These are phyloP conservation scores for Septoria linicola DNA, from an alignment of 2,329 filamentous ascomycete species.

Conservation along the genomic window DNA sequence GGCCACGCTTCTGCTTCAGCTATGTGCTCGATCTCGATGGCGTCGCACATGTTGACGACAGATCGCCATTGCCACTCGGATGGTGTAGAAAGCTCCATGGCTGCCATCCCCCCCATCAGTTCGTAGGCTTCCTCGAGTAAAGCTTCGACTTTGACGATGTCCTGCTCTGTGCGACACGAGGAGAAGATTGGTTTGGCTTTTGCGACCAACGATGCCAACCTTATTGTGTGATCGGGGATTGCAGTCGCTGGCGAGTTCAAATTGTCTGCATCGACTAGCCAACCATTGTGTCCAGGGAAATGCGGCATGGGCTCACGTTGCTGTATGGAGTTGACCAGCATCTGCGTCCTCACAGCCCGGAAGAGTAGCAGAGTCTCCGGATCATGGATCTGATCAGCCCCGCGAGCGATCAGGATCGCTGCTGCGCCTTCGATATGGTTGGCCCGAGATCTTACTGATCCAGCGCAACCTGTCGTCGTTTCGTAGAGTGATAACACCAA, in stretches of 20 bases:
- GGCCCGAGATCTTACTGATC: conserved; percentile 16
- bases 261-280: conserved; percentile 7
- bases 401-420: conserved; percentile 13
- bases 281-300: conserved; percentile 10
- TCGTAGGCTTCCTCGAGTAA: conserved; percentile 11
- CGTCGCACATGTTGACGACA: conserved; percentile 1
- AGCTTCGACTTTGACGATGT: background rate
- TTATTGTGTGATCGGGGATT: conserved; percentile 4
- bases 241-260: conserved; percentile 1
- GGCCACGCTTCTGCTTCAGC: conserved; percentile 16
- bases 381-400: conserved; percentile 9
- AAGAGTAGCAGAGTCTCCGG: conserved; percentile 13
- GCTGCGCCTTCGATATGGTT: conserved; percentile 18
- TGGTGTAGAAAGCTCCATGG: conserved; percentile 11
- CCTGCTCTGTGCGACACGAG: background rate
- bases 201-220: conserved; percentile 5
- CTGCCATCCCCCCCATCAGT: background rate
- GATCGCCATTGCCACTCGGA: conserved; percentile 10
- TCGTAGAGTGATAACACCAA: conserved; percentile 18
- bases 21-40: conserved; percentile 3
- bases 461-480: conserved; percentile 7
- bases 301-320: conserved; percentile 10
- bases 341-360: conserved; percentile 15
- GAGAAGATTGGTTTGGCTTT: conserved; percentile 4
- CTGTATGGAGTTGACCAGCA: conserved; percentile 15